Conservation (phyloP, 2,329 filamentous ascomycete species). For the Xylariaceae sp. region DNA sequence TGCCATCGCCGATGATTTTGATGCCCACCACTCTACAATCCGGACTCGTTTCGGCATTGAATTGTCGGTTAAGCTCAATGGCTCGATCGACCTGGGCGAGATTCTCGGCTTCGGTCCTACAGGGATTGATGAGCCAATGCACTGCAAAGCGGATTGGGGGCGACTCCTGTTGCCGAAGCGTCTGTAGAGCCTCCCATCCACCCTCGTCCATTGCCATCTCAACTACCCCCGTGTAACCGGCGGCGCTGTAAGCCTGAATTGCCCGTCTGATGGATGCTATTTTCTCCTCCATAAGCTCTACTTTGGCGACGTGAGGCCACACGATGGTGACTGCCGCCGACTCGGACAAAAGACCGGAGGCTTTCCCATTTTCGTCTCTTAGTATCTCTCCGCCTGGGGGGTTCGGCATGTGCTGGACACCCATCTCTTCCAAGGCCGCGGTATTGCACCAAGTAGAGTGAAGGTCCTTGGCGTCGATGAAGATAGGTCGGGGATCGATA, state of each 20-base stretch:
- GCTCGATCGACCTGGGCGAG: slow-evolving; percentile 49
- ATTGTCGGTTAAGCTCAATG: slow-evolving; percentile 43
- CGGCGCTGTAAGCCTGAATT: slow-evolving; percentile 45
- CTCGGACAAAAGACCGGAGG: slow-evolving; percentile 51
- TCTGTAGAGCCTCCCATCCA: slow-evolving; percentile 48
- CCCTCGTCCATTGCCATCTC: slow-evolving; percentile 59
- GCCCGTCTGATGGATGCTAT: slow-evolving; percentile 43
- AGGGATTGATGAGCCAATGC: slow-evolving; percentile 53
- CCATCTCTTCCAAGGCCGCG: slow-evolving; percentile 48
- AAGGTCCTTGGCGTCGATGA: slow-evolving; percentile 54
- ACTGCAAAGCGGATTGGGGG: slow-evolving; percentile 48
- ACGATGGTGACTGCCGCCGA: slow-evolving; percentile 51
- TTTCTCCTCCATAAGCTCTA: slow-evolving; percentile 47
- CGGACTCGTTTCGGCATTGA: slow-evolving; percentile 42
- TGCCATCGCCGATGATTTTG: slow-evolving; percentile 62
- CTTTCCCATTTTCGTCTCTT: slow-evolving; percentile 43
- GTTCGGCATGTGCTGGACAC: slow-evolving; percentile 42
- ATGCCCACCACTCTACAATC: slow-evolving; percentile 53
- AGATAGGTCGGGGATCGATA: slow-evolving; percentile 48
- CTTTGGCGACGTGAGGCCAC: slow-evolving; percentile 50
- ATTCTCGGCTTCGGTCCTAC: slow-evolving; percentile 41
- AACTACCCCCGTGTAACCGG: slow-evolving; percentile 51
- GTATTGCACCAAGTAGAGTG: slow-evolving; percentile 55
- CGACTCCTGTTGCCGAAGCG: slow-evolving; percentile 35
- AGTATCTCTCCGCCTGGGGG: slow-evolving; percentile 51